Conservation (phyloP, 306 rosid genomes). For the Citrullus colocynthis region DNA sequence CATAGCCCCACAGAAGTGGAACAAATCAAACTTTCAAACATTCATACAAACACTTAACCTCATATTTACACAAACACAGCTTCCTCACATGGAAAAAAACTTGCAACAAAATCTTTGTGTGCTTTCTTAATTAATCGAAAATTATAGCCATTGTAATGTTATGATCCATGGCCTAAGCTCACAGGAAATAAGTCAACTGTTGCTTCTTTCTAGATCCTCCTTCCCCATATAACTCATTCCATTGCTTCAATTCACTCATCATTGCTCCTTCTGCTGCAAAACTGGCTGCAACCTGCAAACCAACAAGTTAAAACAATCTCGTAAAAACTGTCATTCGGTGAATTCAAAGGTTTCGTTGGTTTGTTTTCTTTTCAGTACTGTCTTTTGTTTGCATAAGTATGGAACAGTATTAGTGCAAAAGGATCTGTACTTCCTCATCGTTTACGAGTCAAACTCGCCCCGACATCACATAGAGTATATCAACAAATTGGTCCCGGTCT, state of each 20-base stretch:
- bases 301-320: background rate
- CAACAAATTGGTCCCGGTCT: background rate
- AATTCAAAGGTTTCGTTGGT: background rate
- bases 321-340: background rate
- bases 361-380: background rate
- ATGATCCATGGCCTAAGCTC: constrained; percentile 12
- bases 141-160: background rate
- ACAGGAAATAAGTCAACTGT: constrained; percentile 72
- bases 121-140: background rate
- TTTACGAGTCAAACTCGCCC: too few relatives aligned
- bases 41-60: background rate
- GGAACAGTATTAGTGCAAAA: too few relatives aligned
- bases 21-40: constrained; percentile 3
- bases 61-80: constrained; percentile 9
- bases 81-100: background rate
- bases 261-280: constrained; percentile 74
- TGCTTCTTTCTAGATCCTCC: constrained; percentile 89
- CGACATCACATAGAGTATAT: background rate
- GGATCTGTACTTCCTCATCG: too few relatives aligned
- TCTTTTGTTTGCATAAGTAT: background rate
- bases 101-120: background rate
- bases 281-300: constrained; percentile 72
- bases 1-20: background rate
- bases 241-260: constrained; percentile 81
- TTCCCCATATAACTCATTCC: constrained; percentile 84